Evolutionary conservation across 2,329 filamentous ascomycete species (phyloP), one percentile per base, ranked within the genome.

Genomic region (Drechslerella coelobrocha): DNA sequence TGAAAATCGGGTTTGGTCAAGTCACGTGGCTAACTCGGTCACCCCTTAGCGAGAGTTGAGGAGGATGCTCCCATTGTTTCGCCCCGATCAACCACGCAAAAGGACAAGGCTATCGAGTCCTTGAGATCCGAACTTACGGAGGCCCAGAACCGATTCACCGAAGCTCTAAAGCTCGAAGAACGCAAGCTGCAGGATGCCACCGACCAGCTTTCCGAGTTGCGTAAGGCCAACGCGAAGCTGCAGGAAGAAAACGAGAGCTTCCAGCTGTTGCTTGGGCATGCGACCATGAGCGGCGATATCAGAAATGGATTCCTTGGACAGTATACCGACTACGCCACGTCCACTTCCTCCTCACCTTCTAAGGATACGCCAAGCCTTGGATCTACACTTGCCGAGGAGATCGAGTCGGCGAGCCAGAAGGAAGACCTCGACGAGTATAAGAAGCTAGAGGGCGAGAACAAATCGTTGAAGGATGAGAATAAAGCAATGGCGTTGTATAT

Each of bases 241-340:
- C 94, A 97, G 90, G 94, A 99, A 80, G 94, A 99, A 79, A 97
- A 97, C 77, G 94, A 99, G 80, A 96, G 92, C 80, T 99, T 96
- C 80, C 93, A 97, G 80, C 85, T 97, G 37, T 86, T 99, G 17
- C 86, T 99, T 23, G 91, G 92, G 77, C 92, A 97, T 79, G 93
- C 92, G 83, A 97, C 94, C 0, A 84, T 99, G 66, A 96, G 95
- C 77, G 94, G 94, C 27, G 93, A 97, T 77, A 93, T 97, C 78
- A 85, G 85, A 76, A 91, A 89, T 77, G 89, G 85, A 75, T 89
- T 93, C 76, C 91, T 96, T 78, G 86, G 90, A 81, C 89, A 65
- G 21, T 61, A 83, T 61, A 47, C 27, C 23, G 76, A 73, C 37
- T 73, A 73, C 53, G 76, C 77, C 9, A 79, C 77, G 14, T 34